Evolutionary conservation across 164 flowering plant genomes (phyloP).

Genomic region (Akebia trifoliata): DNA sequence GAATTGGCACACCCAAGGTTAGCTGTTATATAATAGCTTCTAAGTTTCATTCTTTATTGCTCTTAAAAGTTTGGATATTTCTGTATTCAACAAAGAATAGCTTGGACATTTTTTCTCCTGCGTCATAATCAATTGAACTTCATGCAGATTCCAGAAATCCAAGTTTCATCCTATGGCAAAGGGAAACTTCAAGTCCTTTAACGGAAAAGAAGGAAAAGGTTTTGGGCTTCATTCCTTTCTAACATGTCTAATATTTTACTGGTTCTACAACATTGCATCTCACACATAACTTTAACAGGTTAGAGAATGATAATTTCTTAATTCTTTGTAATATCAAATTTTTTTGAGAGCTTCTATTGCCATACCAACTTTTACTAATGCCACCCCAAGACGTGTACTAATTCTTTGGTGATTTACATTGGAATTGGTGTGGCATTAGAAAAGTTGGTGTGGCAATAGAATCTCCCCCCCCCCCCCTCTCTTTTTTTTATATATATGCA

Average conservation of each 20-base stretch:
- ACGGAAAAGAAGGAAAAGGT: conserved; percentile 17
- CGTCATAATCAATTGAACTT: neutral
- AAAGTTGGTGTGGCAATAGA: no score
- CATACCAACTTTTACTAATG: no score
- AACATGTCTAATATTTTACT: neutral
- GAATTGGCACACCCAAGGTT: neutral
- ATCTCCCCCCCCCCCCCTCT: no score
- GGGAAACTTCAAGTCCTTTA: conserved; percentile 12
- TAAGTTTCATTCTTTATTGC: neutral
- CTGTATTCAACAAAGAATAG: neutral
- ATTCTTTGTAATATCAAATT: neutral
- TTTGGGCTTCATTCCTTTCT: neutral
- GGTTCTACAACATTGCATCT: neutral
- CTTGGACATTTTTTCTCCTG: neutral
- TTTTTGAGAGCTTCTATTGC: no score
- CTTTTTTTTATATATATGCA: no score
- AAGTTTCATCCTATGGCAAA: conserved; percentile 17
- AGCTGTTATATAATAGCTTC: neutral
- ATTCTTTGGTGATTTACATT: no score
- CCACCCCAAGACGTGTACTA: no score
- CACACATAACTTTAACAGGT: neutral
- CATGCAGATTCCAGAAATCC: conserved; percentile 18
- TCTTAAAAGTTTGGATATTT: neutral
- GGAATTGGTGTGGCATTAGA: no score
- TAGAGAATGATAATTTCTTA: neutral